Base-by-base conservation (phyloP, 208 protist species). In the Acanthamoeba divionensis region DNA sequence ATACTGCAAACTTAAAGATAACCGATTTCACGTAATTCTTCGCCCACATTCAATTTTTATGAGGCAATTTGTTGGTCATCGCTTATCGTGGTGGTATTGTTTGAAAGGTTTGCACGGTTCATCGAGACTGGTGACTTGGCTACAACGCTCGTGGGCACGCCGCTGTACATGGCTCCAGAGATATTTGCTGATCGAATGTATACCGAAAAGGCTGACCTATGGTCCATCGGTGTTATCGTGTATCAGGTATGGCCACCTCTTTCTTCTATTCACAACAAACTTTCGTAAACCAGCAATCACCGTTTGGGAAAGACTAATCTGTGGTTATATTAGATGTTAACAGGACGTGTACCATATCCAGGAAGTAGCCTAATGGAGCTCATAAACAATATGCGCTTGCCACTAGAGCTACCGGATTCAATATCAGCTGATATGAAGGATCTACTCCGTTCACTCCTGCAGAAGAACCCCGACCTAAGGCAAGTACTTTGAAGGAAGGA, bases 1-100 rank as follows among this genome's bases (percentile, higher is more conserved):
- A 13, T 10, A 69, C 52, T 10, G 24, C 55, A 0, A 65, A 1
- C 15, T 62, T 88, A 31, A 88, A 88, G 36, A 88, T 88, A 9
- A 47, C 79, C 38, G 79, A 88, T 45, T 88, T 88, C 45, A 88
- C 79, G 79, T 88, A 88, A 21, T 45, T 26, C n/a, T 82, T n/a
- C n/a, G n/a, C n/a, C n/a, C n/a, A n/a, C n/a, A n/a, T n/a, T n/a
- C n/a, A n/a, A n/a, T n/a, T 55, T 7, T 29, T 13, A 33, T 13
- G 45, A 69, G n/a, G 7, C 26, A 7, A 13, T 48, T 29, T 29
- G 18, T 77, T 47, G 29, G 9, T 2, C 6, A 10, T 12, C 18
- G 47, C 38, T 24, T 50, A 57, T 33, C 44, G 10, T 10, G 6
- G 1, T 66, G 15, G n/a, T n/a, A n/a, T n/a, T n/a, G n/a, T n/a